phyloP scores from a whole-genome alignment of 2,329 filamentous ascomycete genomes.

The Grosmannia clavigera region DNA sequence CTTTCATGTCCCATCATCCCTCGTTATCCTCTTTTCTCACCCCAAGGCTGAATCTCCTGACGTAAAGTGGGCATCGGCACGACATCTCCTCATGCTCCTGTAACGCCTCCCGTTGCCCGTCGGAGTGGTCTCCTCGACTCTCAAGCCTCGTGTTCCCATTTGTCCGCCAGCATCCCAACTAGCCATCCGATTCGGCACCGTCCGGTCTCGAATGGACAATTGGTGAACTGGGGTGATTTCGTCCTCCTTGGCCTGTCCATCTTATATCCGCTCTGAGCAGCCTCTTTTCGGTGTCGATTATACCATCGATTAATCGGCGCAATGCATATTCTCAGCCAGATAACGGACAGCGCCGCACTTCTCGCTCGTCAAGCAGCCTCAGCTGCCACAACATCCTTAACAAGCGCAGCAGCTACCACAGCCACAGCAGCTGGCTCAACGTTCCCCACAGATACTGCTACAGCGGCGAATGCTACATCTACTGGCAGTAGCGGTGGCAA shows the following conservation, averaged over 20 bases:
- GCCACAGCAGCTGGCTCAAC: slow-evolving; percentile 3
- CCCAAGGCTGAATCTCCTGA: not conserved
- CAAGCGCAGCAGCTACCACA: not conserved
- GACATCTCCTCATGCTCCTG: not conserved
- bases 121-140: not conserved
- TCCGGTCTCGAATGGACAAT: too few relatives aligned
- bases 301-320: not conserved
- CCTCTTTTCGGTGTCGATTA: not conserved
- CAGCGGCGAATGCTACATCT: not conserved
- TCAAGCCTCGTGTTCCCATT: not conserved
- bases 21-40: not conserved
- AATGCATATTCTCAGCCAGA: slow-evolving; percentile 16
- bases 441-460: not conserved
- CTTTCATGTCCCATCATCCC: not conserved
- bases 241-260: not conserved
- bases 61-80: too few relatives aligned
- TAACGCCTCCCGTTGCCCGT: not conserved
- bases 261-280: not conserved
- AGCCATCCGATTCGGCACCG: too few relatives aligned
- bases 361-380: slow-evolving; percentile 15
- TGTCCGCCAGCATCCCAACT: not conserved
- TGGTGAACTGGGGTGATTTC: too few relatives aligned
- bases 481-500: slow-evolving; percentile 5
- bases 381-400: not conserved
- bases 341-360: slow-evolving; percentile 16